Conservation (phyloP, 2,329 filamentous ascomycete genomes). For the Neocatenulostroma microsporum region DNA sequence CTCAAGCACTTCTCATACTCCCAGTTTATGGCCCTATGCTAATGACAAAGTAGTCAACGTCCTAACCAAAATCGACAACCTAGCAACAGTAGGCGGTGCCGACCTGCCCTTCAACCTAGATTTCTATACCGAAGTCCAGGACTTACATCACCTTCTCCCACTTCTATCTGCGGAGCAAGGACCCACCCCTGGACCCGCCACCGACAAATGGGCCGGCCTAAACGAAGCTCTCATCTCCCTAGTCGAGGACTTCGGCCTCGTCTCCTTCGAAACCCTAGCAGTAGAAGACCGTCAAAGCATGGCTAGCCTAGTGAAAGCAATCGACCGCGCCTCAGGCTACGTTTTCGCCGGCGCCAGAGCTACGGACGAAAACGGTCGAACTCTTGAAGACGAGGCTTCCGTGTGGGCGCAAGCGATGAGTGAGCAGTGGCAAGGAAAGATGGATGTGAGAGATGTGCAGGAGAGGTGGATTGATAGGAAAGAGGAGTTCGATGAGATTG, state of each 20-base stretch:
- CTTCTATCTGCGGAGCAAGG: slow-evolving; percentile 72
- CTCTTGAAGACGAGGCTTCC: slow-evolving; percentile 39
- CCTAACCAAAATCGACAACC: slow-evolving; percentile 94
- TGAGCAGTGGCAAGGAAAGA: slow-evolving; percentile 52
- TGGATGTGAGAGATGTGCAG: slow-evolving; percentile 85
- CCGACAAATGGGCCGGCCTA: slow-evolving; percentile 65
- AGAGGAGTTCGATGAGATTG: slow-evolving; percentile 75
- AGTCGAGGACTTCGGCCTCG: slow-evolving; percentile 81
- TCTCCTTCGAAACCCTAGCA: slow-evolving; percentile 85
- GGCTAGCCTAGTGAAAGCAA: slow-evolving; percentile 80
- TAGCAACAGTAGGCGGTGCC: slow-evolving; percentile 62
- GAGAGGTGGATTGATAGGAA: slow-evolving; percentile 92
- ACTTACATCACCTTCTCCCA: slow-evolving; percentile 75
- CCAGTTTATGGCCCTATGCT: too few relatives aligned
- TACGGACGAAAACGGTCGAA: slow-evolving; percentile 60
- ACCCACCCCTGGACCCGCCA: slow-evolving; percentile 11
- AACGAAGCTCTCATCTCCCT: slow-evolving; percentile 82
- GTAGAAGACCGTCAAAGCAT: slow-evolving; percentile 97
- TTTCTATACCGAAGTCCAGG: slow-evolving; percentile 95
- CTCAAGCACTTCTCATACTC: not conserved
- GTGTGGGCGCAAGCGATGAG: slow-evolving; percentile 97
- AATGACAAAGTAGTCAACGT: slow-evolving; percentile 76
- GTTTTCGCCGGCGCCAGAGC: slow-evolving; percentile 85
- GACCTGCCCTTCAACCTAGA: slow-evolving; percentile 90
- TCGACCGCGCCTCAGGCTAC: slow-evolving; percentile 89